Evolutionary conservation across 139 green algal genomes (phyloP).

Genomic region (Volvox africanus): DNA sequence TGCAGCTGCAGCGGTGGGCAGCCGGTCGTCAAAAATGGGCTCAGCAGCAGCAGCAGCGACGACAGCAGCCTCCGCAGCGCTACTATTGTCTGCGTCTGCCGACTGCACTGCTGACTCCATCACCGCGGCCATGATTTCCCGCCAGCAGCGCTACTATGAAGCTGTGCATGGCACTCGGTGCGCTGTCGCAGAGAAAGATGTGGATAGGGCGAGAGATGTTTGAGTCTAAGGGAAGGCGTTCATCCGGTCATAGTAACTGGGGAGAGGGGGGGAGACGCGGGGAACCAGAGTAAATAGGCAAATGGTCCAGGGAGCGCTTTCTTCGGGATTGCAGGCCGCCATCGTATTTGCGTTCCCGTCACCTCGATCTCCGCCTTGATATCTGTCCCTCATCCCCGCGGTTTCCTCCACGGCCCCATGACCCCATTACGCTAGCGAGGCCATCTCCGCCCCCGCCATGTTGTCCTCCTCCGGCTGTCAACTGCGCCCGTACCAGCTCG

Average conservation of each 20-base stretch:
- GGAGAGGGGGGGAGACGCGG: too few relatives aligned
- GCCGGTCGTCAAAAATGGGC: not conserved
- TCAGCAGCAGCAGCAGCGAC: not conserved
- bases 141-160: slow-evolving; percentile 22
- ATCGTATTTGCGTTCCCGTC: too few relatives aligned
- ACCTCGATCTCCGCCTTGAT: too few relatives aligned
- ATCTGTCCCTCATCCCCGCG: not conserved
- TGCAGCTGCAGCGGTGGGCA: not conserved
- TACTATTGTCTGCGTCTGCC: not conserved
- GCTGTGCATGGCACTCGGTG: not conserved
- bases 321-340: too few relatives aligned
- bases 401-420: not conserved
- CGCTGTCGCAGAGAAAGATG: not conserved
- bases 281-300: too few relatives aligned
- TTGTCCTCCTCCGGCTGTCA: slow-evolving; percentile 20
- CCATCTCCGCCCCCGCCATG: slow-evolving; percentile 20
- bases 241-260: too few relatives aligned
- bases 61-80: not conserved
- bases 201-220: not conserved
- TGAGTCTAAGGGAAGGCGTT: too few relatives aligned
- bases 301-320: too few relatives aligned
- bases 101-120: not conserved
- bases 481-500: slow-evolving; percentile 75
- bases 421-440: not conserved
- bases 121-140: not conserved